Evolutionary conservation across 2,329 filamentous ascomycete species (phyloP), one percentile per base, ranked within the genome.

Genomic region (Gremmenia infestans): DNA sequence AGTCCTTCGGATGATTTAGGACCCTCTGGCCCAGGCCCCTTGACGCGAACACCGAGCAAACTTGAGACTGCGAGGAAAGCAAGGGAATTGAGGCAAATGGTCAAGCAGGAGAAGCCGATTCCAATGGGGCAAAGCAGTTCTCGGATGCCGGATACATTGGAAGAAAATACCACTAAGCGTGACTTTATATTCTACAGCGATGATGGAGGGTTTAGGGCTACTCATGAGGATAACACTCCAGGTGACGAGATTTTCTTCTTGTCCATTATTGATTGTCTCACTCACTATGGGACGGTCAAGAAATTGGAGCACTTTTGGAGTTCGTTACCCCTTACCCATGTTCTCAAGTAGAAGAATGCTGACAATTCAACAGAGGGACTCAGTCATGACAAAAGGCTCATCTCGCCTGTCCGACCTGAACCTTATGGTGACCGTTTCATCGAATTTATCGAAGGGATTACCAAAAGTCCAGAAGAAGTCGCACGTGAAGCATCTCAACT

Each of bases 171-270:
- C 60, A 85, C 81, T 63, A 86, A 87, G 46, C 74, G 77, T 19
- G 81, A 83, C 52, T 88, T 91, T 63, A 85, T 93, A 62, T 99
- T 97, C 72, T 97, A 96, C 70, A 85, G 87, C 56, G 93, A 97
- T 64, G 93, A 97, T 68, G 94, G 94, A 49, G 94, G 94, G 3
- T 91, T 97, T 73, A 81, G 87, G 64, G 93, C 94, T 12, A 97
- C 94, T 1, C 91, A 97, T 68, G 91, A 97, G 72, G 86, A 96
- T 72, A 88, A 96, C 60, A 76, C 78, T 15, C 84, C 89, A 1
- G 92, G 88, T 2, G 90, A 97, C 53, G 91, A 96, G 73, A 91
- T 99, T 43, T 99, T 99, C 73, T 99, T 99, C 70, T 83, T 99
- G 7, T 95, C 94, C 37, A 95, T 99, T 66, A 99, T 99, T 72